Evolutionary conservation across 495 filamentous ascomycete species (phyloP).

Genomic region (Hyaloscypha variabilis): DNA sequence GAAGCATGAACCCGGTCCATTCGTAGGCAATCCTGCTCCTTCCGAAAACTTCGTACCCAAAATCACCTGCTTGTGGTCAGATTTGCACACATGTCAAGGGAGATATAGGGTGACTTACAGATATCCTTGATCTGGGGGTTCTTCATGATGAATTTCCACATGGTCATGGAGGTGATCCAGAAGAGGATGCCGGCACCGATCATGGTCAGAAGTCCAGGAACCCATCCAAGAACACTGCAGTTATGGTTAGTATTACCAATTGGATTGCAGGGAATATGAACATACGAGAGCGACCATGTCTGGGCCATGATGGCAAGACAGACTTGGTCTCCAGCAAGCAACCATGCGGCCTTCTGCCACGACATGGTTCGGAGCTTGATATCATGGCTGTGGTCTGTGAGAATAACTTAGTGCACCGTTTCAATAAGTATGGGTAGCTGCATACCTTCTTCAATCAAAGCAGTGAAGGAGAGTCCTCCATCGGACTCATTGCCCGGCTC

Average conservation of each 20-base stretch:
- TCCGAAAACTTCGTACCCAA: conserved; percentile 48
- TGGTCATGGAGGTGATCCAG: conserved; percentile 49
- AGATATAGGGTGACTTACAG: conserved; percentile 32
- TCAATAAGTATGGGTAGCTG: neutral
- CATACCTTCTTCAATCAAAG: conserved; percentile 23
- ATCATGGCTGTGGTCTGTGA: conserved; percentile 45
- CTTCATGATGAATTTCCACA: conserved; percentile 52
- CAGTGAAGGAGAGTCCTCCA: conserved; percentile 4
- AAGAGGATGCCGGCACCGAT: conserved; percentile 40
- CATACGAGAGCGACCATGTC: conserved; percentile 49
- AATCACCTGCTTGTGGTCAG: conserved; percentile 26
- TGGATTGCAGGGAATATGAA: conserved; percentile 1
- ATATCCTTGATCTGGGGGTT: conserved; percentile 49
- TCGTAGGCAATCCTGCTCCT: conserved; percentile 37
- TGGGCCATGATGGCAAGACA: conserved; percentile 54
- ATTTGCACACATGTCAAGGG: neutral
- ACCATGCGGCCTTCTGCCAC: conserved; percentile 48
- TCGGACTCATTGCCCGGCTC: conserved; percentile 13
- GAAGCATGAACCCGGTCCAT: conserved; percentile 48
- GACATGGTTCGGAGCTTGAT: conserved; percentile 52
- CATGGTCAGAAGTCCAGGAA: conserved; percentile 46
- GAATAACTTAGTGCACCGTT: neutral
- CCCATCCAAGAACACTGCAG: conserved; percentile 47
- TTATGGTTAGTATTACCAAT: conserved; percentile 6
- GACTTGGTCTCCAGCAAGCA: conserved; percentile 49